A percentile compares a stretch with the other conserved stretches of the same genome.
Evolutionary conservation across 371 early-diverging fungal species (phyloP).

Genomic region (Gilbertella persicaria): DNA sequence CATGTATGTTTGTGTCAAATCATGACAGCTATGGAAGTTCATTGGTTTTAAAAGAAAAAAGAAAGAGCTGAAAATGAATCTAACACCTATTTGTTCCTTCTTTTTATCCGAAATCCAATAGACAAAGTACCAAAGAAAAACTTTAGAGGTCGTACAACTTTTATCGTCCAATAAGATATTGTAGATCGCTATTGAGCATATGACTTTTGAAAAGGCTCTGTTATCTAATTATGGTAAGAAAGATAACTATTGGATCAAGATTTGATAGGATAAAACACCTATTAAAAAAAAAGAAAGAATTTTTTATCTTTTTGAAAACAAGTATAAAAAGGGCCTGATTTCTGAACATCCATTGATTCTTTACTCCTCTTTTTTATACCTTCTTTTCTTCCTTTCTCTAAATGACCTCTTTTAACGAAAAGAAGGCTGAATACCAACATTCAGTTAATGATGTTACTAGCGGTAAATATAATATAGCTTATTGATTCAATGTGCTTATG

Average conservation of each 20-base stretch:
- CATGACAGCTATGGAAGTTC: background rate
- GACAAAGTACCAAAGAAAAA: background rate
- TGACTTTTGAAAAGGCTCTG: conserved; percentile 7
- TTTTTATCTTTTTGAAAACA: background rate
- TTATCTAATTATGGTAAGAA: conserved; percentile 6
- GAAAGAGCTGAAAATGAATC: background rate
- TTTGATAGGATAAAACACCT: conserved; percentile 8
- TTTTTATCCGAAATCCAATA: no score
- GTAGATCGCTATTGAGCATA: conserved; percentile 6
- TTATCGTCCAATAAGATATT: background rate
- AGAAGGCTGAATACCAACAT: conserved; percentile 14
- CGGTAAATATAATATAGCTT: background rate
- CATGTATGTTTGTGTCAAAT: background rate
- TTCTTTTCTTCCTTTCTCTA: background rate
- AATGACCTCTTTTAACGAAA: conserved; percentile 9
- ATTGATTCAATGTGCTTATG: background rate
- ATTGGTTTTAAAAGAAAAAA: background rate
- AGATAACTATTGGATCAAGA: conserved; percentile 3
- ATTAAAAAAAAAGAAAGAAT: background rate
- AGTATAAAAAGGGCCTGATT: conserved; percentile 4
- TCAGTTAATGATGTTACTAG: conserved; percentile 13
- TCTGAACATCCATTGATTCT: no score
- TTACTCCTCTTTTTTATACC: background rate
- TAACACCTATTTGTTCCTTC: background rate
- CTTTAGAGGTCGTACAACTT: background rate